These are phyloP conservation scores for Erigeron canadensis DNA, from an alignment of 129 eudicot genomes.

Conservation along the genomic window DNA sequence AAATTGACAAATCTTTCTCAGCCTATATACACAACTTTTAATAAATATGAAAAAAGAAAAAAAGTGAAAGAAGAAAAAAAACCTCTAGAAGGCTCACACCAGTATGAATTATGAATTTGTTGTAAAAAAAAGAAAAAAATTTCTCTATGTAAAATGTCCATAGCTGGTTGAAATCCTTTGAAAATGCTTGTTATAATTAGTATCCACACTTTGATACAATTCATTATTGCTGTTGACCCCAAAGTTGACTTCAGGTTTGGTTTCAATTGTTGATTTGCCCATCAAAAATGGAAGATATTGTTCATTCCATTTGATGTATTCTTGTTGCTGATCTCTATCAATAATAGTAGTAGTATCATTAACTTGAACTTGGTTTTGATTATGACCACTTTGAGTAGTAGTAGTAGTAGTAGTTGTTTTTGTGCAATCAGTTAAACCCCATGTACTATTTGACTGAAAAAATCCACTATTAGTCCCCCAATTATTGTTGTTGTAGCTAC, in stretches of 20 bases:
- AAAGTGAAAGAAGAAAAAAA: background rate
- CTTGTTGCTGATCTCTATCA: constrained; percentile 39
- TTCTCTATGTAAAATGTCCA: constrained; percentile 62
- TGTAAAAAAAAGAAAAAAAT: background rate
- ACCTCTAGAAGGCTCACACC: constrained; percentile 48
- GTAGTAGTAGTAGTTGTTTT: no score
- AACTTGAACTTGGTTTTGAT: constrained; percentile 23
- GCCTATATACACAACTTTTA: constrained; percentile 66
- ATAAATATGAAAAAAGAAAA: background rate
- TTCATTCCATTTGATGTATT: constrained; percentile 70
- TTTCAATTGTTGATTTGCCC: constrained; percentile 43
- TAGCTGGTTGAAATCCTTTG: constrained; percentile 67
- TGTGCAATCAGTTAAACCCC: constrained; percentile 46
- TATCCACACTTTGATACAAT: constrained; percentile 39
- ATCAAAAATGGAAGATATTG: constrained; percentile 61
- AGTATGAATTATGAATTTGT: constrained; percentile 36
- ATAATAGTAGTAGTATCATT: background rate
- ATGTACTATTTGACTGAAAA: constrained; percentile 36
- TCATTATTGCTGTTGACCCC: constrained; percentile 30
- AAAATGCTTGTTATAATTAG: constrained; percentile 58
- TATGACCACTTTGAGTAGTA: background rate
- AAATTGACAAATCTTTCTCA: constrained; percentile 29
- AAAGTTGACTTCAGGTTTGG: constrained; percentile 43
- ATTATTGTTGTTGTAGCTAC: constrained; percentile 31
- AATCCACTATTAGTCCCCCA: constrained; percentile 43